These are phyloP conservation scores for Ophiorrhiza pumila DNA, from an alignment of 257 asterid species.

Conservation along the genomic window DNA sequence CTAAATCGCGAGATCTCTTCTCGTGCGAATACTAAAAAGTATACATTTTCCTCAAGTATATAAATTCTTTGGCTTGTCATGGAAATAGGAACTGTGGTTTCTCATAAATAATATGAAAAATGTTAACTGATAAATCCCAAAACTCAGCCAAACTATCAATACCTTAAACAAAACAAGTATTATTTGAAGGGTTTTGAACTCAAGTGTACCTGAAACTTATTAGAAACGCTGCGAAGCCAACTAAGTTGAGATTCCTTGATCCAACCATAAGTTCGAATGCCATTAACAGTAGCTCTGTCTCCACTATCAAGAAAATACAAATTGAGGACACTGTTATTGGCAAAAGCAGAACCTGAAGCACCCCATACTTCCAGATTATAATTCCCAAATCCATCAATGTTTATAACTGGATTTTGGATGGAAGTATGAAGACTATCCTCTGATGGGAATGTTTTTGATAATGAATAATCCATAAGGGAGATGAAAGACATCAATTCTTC, in stretches of 20 bases:
- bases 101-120: not conserved
- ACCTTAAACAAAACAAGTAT: not conserved
- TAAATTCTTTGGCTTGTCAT: not conserved
- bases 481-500: constrained; percentile 84
- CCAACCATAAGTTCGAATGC: constrained; percentile 80
- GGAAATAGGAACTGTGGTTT: not conserved
- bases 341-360: constrained; percentile 63
- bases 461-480: constrained; percentile 89
- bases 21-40: not conserved
- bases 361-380: constrained; percentile 71
- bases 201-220: constrained; percentile 45
- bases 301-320: constrained; percentile 92
- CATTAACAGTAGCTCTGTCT: constrained; percentile 70
- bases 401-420: constrained; percentile 23
- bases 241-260: constrained; percentile 86
- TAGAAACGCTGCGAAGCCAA: constrained; percentile 68
- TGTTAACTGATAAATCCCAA: not conserved
- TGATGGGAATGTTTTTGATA: constrained; percentile 77
- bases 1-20: constrained; percentile 22
- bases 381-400: constrained; percentile 84
- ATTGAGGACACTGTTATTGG: constrained; percentile 68
- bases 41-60: not conserved
- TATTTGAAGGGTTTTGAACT: not conserved
- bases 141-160: not conserved
- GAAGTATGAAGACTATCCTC: constrained; percentile 27